phyloP scores from a whole-genome alignment of 192 early-diverging fungal species.

The Coemansia umbellata region DNA sequence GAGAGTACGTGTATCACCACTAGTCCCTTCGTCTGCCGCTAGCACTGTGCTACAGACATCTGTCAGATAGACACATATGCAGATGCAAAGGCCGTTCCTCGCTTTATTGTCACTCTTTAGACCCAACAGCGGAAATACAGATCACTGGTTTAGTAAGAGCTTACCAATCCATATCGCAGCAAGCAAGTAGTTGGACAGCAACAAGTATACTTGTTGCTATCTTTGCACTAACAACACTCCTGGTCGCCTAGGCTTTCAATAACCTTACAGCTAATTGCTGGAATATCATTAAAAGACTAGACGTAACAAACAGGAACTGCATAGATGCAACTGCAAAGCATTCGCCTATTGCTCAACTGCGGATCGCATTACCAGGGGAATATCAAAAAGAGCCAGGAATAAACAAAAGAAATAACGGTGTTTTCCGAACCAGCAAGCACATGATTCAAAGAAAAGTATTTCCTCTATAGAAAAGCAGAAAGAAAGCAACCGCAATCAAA shows the following conservation, averaged over 20 bases:
- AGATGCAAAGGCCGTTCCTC: not conserved
- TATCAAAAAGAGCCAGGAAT: constrained; percentile 36
- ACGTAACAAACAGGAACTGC: constrained; percentile 11
- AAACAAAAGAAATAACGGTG: not conserved
- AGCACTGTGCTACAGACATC: constrained; percentile 18
- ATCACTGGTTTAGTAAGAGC: not conserved
- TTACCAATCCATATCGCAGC: constrained; percentile 6
- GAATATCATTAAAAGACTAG: not conserved
- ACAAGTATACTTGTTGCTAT: too few species aligned
- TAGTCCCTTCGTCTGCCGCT: constrained; percentile 51
- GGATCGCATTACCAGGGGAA: constrained; percentile 45
- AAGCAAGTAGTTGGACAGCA: constrained; percentile 2
- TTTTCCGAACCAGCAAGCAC: too few species aligned
- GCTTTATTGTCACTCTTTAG: constrained; percentile 20
- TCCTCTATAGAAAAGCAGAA: not conserved
- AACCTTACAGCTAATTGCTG: not conserved
- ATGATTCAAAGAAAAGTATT: too few species aligned
- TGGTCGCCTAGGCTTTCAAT: not conserved
- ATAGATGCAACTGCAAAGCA: not conserved
- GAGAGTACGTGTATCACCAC: constrained; percentile 69
- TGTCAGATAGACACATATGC: not conserved
- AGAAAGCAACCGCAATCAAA: not conserved
- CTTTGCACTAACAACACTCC: constrained; percentile 1
- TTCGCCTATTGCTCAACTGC: constrained; percentile 15
- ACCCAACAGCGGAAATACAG: constrained; percentile 42